These are phyloP conservation scores for Glutinoglossum americanum DNA, from an alignment of 495 filamentous ascomycete genomes.

Conservation along the genomic window DNA sequence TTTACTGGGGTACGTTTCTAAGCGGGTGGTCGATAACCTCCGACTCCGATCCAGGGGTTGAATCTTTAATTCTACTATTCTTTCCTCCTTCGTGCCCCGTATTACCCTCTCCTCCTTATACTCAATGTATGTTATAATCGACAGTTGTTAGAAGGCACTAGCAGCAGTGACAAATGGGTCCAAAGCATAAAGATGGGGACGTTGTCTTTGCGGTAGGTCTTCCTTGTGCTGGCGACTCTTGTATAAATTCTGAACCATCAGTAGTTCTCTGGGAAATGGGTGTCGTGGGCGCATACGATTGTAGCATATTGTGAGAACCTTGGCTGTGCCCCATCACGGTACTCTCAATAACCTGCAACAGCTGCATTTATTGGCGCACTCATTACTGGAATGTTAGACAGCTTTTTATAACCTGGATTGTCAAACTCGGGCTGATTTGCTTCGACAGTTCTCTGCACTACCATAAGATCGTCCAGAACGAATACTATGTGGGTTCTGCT, in stretches of 20 bases:
- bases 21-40: background rate
- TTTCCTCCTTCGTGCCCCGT: slow-evolving; percentile 11
- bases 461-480: slow-evolving; percentile 92
- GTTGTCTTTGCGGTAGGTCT: slow-evolving; percentile 43
- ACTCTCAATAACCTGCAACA: slow-evolving; percentile 13
- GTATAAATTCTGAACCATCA: slow-evolving; percentile 3
- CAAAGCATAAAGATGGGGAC: slow-evolving; percentile 78
- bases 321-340: background rate
- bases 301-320: slow-evolving; percentile 46
- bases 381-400: slow-evolving; percentile 45
- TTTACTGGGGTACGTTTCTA: background rate
- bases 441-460: slow-evolving; percentile 47
- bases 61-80: background rate
- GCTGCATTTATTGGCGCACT: slow-evolving; percentile 83
- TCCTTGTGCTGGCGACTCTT: slow-evolving; percentile 10
- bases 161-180: slow-evolving; percentile 32
- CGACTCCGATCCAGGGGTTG: slow-evolving; percentile 8
- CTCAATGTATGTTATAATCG: slow-evolving; percentile 9
- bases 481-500: slow-evolving; percentile 48
- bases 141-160: background rate
- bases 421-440: slow-evolving; percentile 5
- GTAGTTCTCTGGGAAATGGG: slow-evolving; percentile 74
- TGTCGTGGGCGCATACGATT: slow-evolving; percentile 70
- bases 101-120: slow-evolving; percentile 6
- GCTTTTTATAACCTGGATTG: background rate